Evolutionary conservation across 495 filamentous ascomycete genomes (phyloP).

Genomic region (Collariella sp.): DNA sequence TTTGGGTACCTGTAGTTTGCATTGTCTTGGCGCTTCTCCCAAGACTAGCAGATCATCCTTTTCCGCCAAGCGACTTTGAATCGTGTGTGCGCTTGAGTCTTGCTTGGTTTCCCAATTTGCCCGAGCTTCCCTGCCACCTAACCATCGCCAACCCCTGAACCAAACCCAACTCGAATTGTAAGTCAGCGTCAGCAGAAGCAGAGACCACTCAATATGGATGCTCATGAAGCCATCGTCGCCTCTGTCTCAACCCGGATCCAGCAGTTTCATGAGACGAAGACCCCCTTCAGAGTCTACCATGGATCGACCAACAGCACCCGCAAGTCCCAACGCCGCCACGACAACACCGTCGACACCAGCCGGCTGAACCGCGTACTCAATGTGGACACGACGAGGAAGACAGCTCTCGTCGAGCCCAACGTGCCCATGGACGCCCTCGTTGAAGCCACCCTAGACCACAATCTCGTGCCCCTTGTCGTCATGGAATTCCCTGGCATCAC

Average conservation of each 20-base stretch:
- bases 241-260: not conserved
- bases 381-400: constrained; percentile 32
- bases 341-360: constrained; percentile 36
- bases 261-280: not conserved
- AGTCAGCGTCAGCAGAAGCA: not conserved
- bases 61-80: too few species aligned
- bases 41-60: too few species aligned
- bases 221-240: not conserved
- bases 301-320: constrained; percentile 70
- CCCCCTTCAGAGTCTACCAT: constrained; percentile 63
- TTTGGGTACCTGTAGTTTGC: too few species aligned
- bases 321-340: constrained; percentile 33
- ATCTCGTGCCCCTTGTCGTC: constrained; percentile 48
- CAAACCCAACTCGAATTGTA: not conserved
- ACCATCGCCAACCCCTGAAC: too few species aligned
- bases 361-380: constrained; percentile 28
- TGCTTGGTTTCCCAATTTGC: too few species aligned
- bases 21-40: too few species aligned
- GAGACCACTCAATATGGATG: not conserved
- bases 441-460: constrained; percentile 41
- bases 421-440: constrained; percentile 58
- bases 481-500: constrained; percentile 61
- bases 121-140: too few species aligned
- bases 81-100: too few species aligned
- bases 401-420: constrained; percentile 53